phyloP scores from a whole-genome alignment of 768 basidiomycete species.

The Phylloporus rhodoxanthus region DNA sequence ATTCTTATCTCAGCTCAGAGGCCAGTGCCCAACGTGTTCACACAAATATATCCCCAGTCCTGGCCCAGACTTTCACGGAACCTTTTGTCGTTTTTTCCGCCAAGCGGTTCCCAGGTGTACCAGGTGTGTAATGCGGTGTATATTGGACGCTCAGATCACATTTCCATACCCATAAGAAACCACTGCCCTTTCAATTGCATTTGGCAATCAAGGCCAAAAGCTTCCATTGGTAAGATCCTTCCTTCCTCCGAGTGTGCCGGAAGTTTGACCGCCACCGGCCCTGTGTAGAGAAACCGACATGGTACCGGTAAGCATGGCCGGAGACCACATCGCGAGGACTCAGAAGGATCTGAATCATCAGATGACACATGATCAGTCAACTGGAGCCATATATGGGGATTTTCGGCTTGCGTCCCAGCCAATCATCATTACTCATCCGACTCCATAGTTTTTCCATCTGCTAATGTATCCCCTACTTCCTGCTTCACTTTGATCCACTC shows the following conservation, averaged over 20 bases:
- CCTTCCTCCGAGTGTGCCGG: slow-evolving; percentile 19
- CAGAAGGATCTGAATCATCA: slow-evolving; percentile 65
- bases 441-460: slow-evolving; percentile 17
- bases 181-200: slow-evolving; percentile 83
- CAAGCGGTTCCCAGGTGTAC: slow-evolving; percentile 92
- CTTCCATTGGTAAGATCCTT: slow-evolving; percentile 64
- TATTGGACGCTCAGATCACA: slow-evolving; percentile 14
- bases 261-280: slow-evolving; percentile 17
- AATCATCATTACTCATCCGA: slow-evolving; percentile 21
- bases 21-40: slow-evolving; percentile 59
- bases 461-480: slow-evolving; percentile 22
- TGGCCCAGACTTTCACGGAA: slow-evolving; percentile 80
- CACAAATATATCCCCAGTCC: slow-evolving; percentile 63
- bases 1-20: slow-evolving; percentile 47
- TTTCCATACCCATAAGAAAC: slow-evolving; percentile 48
- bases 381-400: slow-evolving; percentile 8
- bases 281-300: slow-evolving; percentile 69
- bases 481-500: slow-evolving; percentile 18
- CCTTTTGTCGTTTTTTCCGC: slow-evolving; percentile 86
- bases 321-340: slow-evolving; percentile 53
- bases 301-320: slow-evolving; percentile 58
- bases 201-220: slow-evolving; percentile 88
- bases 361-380: slow-evolving; percentile 40
- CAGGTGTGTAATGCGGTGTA: slow-evolving; percentile 47
- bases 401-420: slow-evolving; percentile 8